phyloP scores from a whole-genome alignment of 352 stramenopile species.

The Thraustochytrium aureum region DNA sequence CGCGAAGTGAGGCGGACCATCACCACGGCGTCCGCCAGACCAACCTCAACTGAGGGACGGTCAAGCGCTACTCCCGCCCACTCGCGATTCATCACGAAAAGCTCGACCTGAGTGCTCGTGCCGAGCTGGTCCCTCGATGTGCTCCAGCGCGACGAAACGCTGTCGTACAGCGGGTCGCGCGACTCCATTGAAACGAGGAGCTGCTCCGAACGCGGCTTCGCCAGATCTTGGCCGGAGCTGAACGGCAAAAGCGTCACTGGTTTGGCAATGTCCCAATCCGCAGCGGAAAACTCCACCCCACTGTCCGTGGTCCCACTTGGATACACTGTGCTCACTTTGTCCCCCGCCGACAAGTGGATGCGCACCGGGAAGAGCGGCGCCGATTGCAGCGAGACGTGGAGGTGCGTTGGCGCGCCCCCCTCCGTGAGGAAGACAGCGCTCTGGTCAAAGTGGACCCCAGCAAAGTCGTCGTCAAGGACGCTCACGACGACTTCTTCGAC shows the following conservation, averaged over 20 bases:
- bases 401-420: not conserved
- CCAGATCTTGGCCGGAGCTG: too few relatives aligned
- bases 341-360: too few relatives aligned
- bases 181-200: too few relatives aligned
- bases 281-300: not conserved
- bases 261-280: not conserved
- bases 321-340: too few relatives aligned
- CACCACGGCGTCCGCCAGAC: not conserved
- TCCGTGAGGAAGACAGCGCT: not conserved
- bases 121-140: too few relatives aligned
- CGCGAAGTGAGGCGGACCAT: not conserved
- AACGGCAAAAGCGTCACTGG: too few relatives aligned
- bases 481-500: not conserved
- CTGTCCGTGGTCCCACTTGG: too few relatives aligned
- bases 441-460: not conserved
- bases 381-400: constrained; percentile 1
- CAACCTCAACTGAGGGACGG: not conserved
- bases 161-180: too few relatives aligned
- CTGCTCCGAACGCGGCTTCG: too few relatives aligned
- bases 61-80: not conserved
- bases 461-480: constrained; percentile 17
- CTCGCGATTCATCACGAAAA: not conserved
- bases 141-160: too few relatives aligned
- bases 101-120: too few relatives aligned
- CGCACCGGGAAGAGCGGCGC: not conserved